A percentile compares a stretch with the other conserved stretches of the same genome.
phyloP scores from a whole-genome alignment of 75 land plant genomes.

The Azolla pinnata region DNA sequence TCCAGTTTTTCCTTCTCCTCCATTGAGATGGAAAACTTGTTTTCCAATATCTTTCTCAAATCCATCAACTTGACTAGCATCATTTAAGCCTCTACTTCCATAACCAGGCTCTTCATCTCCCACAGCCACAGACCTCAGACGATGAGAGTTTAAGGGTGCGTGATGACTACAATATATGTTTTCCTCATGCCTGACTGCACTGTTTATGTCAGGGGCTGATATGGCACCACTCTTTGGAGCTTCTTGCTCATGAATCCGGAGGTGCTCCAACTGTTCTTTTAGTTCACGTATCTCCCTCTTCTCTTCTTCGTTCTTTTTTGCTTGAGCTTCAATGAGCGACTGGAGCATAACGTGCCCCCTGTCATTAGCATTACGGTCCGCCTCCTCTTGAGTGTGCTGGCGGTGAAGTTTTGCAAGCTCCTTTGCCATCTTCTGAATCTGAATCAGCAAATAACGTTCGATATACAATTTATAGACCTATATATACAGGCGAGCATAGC shows the following conservation, averaged over 20 bases:
- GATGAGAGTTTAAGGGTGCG: background rate
- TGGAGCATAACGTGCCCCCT: background rate
- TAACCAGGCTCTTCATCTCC: background rate
- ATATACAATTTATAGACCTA: background rate
- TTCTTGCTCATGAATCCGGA: constrained; percentile 18
- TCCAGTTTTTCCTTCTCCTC: background rate
- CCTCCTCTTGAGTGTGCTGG: constrained; percentile 3
- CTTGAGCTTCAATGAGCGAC: constrained; percentile 14
- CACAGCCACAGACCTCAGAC: background rate
- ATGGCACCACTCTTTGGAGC: constrained; percentile 2
- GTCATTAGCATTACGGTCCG: background rate
- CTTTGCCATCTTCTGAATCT: constrained; percentile 29
- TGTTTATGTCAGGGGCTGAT: background rate
- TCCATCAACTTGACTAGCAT: background rate
- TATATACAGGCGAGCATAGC: background rate
- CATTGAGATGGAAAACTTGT: background rate
- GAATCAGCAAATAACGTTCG: background rate
- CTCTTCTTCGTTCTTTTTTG: constrained; percentile 12
- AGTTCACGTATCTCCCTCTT: constrained; percentile 14
- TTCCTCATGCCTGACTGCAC: too few species aligned
- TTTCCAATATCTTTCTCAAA: constrained; percentile 1
- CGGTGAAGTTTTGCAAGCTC: constrained; percentile 20
- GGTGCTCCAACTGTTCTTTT: constrained; percentile 17
- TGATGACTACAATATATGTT: too few species aligned
- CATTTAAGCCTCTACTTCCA: background rate